Percentiles rank a stretch among this genome's conserved stretches.
These are phyloP conservation scores for Arthrobotrys entomopaga DNA, from an alignment of 2,329 filamentous ascomycete genomes.

Conservation along the genomic window DNA sequence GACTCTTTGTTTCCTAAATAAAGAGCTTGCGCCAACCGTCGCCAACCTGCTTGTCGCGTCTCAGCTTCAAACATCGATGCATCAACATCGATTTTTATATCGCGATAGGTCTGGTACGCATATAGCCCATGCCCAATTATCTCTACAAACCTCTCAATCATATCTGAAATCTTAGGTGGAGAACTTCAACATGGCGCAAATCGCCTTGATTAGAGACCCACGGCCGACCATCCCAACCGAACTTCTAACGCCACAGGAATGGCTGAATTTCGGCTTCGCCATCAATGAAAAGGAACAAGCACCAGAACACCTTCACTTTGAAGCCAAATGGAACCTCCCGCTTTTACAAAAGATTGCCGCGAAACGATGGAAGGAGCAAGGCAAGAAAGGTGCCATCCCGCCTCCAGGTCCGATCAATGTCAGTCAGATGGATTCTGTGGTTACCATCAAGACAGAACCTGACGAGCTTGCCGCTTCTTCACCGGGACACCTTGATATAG, in stretches of 20 bases:
- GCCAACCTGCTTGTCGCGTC: too few species aligned
- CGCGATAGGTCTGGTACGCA: too few species aligned
- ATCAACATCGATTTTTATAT: too few species aligned
- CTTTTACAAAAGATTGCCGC: constrained; percentile 24
- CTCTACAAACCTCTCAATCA: too few species aligned
- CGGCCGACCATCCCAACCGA: constrained; percentile 21
- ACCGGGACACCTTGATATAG: not conserved
- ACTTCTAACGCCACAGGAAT: constrained; percentile 40
- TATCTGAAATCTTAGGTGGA: too few species aligned
- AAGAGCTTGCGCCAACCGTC: too few species aligned
- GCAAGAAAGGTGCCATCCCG: constrained; percentile 12
- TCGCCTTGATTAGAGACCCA: not conserved
- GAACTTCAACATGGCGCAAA: not conserved
- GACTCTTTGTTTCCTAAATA: too few species aligned
- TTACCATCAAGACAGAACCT: constrained; percentile 10
- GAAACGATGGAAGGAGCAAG: constrained; percentile 18
- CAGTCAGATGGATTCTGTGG: not conserved
- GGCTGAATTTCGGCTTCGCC: constrained; percentile 21
- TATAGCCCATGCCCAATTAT: too few species aligned
- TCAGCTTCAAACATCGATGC: too few species aligned
- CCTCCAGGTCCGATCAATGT: constrained; percentile 13
- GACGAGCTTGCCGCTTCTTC: not conserved
- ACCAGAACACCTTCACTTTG: constrained; percentile 44
- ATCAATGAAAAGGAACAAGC: constrained; percentile 8
- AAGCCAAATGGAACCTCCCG: constrained; percentile 36